Evolutionary conservation across 345 rosid species (phyloP), one percentile per base, ranked within the genome.

Genomic region (Odontarrhena argentea): DNA sequence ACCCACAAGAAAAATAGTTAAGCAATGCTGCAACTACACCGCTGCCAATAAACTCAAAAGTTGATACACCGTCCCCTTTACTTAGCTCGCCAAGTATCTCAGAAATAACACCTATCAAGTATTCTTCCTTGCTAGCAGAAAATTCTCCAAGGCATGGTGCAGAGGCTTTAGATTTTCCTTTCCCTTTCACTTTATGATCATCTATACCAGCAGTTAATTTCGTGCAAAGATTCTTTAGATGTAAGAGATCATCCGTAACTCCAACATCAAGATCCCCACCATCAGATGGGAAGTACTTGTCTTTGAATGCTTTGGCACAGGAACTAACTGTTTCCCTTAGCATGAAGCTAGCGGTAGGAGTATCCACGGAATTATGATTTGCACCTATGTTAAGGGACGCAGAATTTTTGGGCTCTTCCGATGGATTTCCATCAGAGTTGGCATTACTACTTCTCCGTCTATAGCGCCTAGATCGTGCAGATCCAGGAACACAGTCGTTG

Each of bases 11-110:
- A 74, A 95, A 95, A 67, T 84, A 95, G 68, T 89, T 89, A 35
- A 95, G 85, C 82, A 95, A 85, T 60, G 97, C 93, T 66, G 84
- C 91, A 66, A 95, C 96, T 55, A 84, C 99, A 59, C 99, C 99
- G 80, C 99, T 95, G 52, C 99, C 96, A 70, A 86, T 83, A 70
- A 95, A 95, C 86, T 95, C 98, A 81, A 95, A 95, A 22, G 99
- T 95, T 57, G 99, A 91, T 50, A 95, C 99, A 68, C 99, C 98
- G 69, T 91, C 96, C 66, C 99, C 99, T 79, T 89, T 95, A 65
- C 87, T 82, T 61, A 95, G 79, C 74, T 95, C 99, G 73, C 77
- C 67, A 62, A 91, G 83, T 84, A 95, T 85, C 77, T 95, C 96
- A 67, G 92, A 77, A 53, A 91, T 75, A 67, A 91, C 82, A 43